Evolutionary conservation across 2,329 filamentous ascomycete genomes (phyloP), one percentile per base, ranked within the genome.

Genomic region (Fusarium mexicanum): DNA sequence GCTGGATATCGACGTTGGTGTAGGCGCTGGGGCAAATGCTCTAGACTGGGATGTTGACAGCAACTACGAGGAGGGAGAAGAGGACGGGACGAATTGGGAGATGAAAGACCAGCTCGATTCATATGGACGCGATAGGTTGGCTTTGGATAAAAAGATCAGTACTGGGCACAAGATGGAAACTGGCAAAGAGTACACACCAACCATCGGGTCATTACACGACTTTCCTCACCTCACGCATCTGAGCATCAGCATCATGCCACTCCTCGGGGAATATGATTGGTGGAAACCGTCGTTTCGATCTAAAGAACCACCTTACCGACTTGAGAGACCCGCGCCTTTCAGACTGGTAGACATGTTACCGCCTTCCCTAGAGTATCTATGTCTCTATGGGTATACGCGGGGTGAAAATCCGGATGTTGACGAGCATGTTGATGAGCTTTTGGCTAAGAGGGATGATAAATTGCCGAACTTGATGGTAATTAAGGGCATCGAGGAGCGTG

Each of bases 11-110:
- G 59, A 62, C 3, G 6, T 62, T 6, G 38, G 31, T 44, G 31
- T 4, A 24, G 48, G 48, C 2, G 8, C 22, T 14, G 17, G 31
- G 12, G 17, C 2, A 35, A 13, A 14, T 0, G 48, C 16, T 22
- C 3, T 11, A 8, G 22, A 24, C 4, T 20, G 22, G 48, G 22
- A 35, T 35, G 12, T 14, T 24, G 17, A 1, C 3, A 24, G 14
- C 0, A 14, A 14, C 3, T 8, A 50, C 2, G 29, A 17, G 8
- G 29, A 29, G 35, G 2, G 2, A 1, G 24, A 44, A 11, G 26
- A 31, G 31, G 24, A 38, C 4, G 26, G 14, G 16, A 7, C 11
- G 1, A 0, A 38, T 16, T 37, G 57, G 44, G 4, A 29, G 1
- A 9, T 16, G 11, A n/a, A 10, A 9, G 6, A 38, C 26, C 14